These are phyloP conservation scores for Aspergillus pseudoglaucus DNA, from an alignment of 2,329 filamentous ascomycete species.

Conservation along the genomic window DNA sequence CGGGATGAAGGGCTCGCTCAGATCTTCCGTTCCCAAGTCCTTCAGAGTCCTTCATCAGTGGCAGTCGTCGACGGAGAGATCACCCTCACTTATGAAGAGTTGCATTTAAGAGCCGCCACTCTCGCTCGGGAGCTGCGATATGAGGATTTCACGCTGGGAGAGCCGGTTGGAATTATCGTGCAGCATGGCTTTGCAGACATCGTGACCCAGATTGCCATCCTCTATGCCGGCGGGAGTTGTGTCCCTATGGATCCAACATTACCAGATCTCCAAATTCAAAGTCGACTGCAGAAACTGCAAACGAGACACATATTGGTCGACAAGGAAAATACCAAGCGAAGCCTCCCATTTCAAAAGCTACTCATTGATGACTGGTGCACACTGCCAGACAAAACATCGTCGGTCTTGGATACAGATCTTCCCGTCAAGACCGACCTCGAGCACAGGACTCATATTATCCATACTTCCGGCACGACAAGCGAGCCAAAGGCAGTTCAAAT, in stretches of 20 bases:
- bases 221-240: slow-evolving; percentile 17
- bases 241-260: slow-evolving; percentile 15
- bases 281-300: slow-evolving; percentile 6
- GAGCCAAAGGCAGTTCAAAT: slow-evolving; percentile 20
- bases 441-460: slow-evolving; percentile 14
- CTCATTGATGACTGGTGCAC: neutral
- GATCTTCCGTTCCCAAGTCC: slow-evolving; percentile 6
- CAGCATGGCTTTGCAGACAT: slow-evolving; percentile 12
- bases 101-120: slow-evolving; percentile 4
- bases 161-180: slow-evolving; percentile 16
- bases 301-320: slow-evolving; percentile 7
- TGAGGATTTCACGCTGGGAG: slow-evolving; percentile 1
- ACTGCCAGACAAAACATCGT: neutral
- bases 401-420: neutral
- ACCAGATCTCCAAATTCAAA: slow-evolving; percentile 13
- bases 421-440: slow-evolving; percentile 2
- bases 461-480: slow-evolving; percentile 18
- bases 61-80: slow-evolving; percentile 7
- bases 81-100: slow-evolving; percentile 7
- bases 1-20: slow-evolving; percentile 9
- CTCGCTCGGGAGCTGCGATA: slow-evolving; percentile 4
- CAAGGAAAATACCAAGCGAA: neutral
- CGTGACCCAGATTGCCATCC: slow-evolving; percentile 17
- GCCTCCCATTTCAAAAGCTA: neutral
- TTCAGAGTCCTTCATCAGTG: slow-evolving; percentile 1